Base-by-base conservation (phyloP, 805 yeast species). In the Suhomyces canberraensis region DNA sequence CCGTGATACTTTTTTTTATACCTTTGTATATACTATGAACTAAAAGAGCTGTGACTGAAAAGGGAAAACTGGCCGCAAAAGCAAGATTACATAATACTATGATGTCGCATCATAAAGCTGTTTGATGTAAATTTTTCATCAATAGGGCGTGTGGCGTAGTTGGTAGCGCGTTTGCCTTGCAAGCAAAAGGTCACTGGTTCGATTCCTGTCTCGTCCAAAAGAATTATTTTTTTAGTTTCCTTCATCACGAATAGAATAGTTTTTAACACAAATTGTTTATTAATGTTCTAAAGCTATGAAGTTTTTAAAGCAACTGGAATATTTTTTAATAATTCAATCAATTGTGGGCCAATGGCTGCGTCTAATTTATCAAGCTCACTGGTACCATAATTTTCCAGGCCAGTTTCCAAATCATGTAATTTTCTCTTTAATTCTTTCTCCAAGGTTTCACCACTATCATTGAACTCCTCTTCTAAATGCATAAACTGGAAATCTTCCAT, bases 111-210 rank as follows among this genome's bases (percentile, higher is more conserved):
- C n/a, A n/a, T n/a, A n/a, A n/a, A n/a, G n/a, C n/a, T n/a, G 7
- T 20, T 20, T 9, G 22, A 20, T 20, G 22, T 20, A 8, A 24
- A 29, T 9, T 7, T 20, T 9, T 9, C 22, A 20, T 20, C 7
- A 29, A 20, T 16, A 4, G 82, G 84, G 84, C 83, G 80, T 75
- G 80, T 78, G 81, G 84, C 83, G 83, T 75, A 78, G 84, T 77
- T 78, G 84, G 84, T 78, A 78, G 83, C 82, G 83, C 84, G 83
- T 71, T 69, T 71, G 79, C 84, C 79, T 78, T 76, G 84, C 84
- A 78, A 74, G 84, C 75, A 69, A 71, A 72, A 79, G 84, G 84
- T 77, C 84, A 74, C 67, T 71, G 83, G 84, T 79, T 79, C 84
- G 81, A 78, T 61, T 77, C 83, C 82, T 72, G 77, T 74, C 80